Evolutionary conservation across 179 eudicot genomes (phyloP).

Genomic region (Silene coronaria): DNA sequence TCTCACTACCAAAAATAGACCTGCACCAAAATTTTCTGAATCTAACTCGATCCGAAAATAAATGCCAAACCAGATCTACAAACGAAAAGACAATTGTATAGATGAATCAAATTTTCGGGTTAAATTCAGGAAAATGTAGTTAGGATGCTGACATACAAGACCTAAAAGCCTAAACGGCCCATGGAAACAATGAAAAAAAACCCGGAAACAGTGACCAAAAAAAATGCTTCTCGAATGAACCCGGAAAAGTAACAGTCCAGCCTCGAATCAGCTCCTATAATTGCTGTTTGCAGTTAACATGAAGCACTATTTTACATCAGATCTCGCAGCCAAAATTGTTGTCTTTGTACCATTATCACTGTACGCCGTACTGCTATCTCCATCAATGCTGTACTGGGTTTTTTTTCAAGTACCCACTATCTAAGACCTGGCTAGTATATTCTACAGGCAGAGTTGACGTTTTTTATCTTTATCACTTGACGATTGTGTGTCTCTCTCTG

Average conservation of each 20-base stretch:
- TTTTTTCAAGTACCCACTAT: neutral
- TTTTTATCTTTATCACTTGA: constrained; percentile 31
- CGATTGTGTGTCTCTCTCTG: constrained; percentile 35
- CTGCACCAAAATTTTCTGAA: neutral
- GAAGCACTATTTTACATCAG: constrained; percentile 6
- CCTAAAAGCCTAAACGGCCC: neutral
- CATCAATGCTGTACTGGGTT: constrained; percentile 10
- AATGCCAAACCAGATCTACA: neutral
- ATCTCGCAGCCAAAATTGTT: constrained; percentile 21
- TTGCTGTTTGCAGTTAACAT: neutral
- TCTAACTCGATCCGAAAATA: neutral
- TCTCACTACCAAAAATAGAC: no score
- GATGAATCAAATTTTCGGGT: no score
- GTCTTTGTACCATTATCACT: constrained; percentile 7
- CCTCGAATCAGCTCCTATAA: no score
- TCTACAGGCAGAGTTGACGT: constrained; percentile 61
- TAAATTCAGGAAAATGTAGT: neutral
- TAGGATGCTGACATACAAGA: neutral
- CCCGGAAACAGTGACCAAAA: neutral
- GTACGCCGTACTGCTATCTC: constrained; percentile 15
- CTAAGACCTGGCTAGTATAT: neutral
- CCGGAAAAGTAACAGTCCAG: neutral
- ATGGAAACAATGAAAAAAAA: neutral
- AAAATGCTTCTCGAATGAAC: neutral
- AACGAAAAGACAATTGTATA: neutral